A percentile compares a stretch with the other conserved stretches of the same genome.
phyloP scores from a whole-genome alignment of 768 basidiomycete genomes.

The Phylloporus sp. region DNA sequence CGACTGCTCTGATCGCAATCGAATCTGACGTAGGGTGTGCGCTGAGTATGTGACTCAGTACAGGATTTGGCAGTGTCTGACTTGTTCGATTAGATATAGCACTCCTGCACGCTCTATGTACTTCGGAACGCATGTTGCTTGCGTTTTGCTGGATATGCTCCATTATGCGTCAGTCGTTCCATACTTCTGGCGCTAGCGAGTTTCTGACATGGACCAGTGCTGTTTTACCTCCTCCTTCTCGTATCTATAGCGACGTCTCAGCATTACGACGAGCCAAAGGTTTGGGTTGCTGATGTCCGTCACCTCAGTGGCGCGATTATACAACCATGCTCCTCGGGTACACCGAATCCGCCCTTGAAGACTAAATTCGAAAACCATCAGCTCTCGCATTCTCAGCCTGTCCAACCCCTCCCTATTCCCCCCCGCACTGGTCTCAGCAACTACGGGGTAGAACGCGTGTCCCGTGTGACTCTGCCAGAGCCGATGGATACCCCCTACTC shows the following conservation, averaged over 20 bases:
- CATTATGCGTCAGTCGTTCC: conserved; percentile 34
- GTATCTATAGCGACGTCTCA: conserved; percentile 40
- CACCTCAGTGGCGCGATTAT: conserved; percentile 35
- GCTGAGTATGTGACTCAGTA: conserved; percentile 20
- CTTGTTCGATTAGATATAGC: background rate
- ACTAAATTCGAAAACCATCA: conserved; percentile 38
- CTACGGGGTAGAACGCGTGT: conserved; percentile 47
- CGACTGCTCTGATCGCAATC: conserved; percentile 43
- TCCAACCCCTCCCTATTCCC: conserved; percentile 25
- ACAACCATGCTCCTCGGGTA: conserved; percentile 29
- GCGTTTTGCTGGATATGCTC: conserved; percentile 57
- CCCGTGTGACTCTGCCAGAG: conserved; percentile 24
- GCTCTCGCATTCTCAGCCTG: conserved; percentile 37
- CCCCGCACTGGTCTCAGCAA: conserved; percentile 37
- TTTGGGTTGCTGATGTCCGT: conserved; percentile 51
- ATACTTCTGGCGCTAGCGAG: background rate
- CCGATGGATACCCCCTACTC: conserved; percentile 16
- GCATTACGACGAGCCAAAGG: conserved; percentile 38
- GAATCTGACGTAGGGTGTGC: conserved; percentile 35
- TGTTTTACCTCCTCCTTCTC: conserved; percentile 53
- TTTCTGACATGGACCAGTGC: conserved; percentile 36
- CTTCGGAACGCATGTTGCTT: conserved; percentile 50
- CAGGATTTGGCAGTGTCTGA: conserved; percentile 1
- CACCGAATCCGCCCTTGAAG: conserved; percentile 33
- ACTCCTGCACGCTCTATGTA: conserved; percentile 31